These are phyloP conservation scores for Flaveria trinervia DNA, from an alignment of 129 eudicot genomes.

Conservation along the genomic window DNA sequence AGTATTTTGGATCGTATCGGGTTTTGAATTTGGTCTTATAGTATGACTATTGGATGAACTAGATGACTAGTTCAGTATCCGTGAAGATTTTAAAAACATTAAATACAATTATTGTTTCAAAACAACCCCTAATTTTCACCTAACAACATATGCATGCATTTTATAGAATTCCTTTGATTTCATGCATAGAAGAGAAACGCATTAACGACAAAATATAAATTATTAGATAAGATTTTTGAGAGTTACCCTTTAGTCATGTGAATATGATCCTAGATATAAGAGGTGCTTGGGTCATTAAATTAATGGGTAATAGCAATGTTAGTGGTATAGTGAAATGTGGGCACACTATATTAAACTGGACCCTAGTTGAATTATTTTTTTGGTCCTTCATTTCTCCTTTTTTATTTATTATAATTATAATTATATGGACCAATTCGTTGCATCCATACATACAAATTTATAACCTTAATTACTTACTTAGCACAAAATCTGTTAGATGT, in stretches of 20 bases:
- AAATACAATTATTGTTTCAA: no score
- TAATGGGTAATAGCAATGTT: conserved; percentile 23
- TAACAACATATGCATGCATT: no score
- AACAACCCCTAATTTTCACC: no score
- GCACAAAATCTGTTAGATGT: not conserved
- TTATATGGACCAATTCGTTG: conserved; percentile 24
- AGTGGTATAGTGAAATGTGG: conserved; percentile 18
- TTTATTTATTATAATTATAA: conserved; percentile 8
- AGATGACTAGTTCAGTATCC: no score
- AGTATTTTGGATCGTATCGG: no score
- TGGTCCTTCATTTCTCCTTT: conserved; percentile 14
- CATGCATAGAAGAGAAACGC: no score
- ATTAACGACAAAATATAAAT: no score
- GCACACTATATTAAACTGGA: conserved; percentile 22
- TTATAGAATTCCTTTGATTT: no score
- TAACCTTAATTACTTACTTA: no score
- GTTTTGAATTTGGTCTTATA: no score
- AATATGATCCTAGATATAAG: conserved; percentile 18
- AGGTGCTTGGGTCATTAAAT: conserved; percentile 24
- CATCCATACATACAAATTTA: not conserved
- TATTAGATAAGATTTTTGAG: not conserved
- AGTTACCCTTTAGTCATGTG: conserved; percentile 22
- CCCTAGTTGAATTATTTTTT: conserved; percentile 19
- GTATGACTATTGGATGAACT: no score
- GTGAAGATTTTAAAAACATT: no score